Conservation (phyloP, 805 yeast genomes). For the Yamadazyma insecticola region DNA sequence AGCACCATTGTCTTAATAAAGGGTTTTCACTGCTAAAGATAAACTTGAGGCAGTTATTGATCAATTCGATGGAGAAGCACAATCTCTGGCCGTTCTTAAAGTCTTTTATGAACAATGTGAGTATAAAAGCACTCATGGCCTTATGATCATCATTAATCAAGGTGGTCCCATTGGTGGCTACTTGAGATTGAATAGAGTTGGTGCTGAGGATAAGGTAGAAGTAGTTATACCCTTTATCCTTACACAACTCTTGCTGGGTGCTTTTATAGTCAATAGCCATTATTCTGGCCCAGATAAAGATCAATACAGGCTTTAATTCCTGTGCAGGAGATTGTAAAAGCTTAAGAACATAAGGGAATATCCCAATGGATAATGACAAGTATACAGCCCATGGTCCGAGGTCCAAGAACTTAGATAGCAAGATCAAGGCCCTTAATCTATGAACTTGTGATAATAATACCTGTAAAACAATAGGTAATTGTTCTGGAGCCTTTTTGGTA, state of each 20-base stretch:
- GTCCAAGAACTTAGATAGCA: slow-evolving; percentile 82
- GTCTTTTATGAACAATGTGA: slow-evolving; percentile 79
- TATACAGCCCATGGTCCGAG: slow-evolving; percentile 98
- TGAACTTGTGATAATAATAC: slow-evolving; percentile 92
- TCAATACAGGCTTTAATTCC: slow-evolving; percentile 87
- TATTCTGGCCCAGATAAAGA: slow-evolving; percentile 96
- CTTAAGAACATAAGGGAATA: slow-evolving; percentile 90
- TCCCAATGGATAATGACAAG: slow-evolving; percentile 87
- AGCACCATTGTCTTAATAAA: slow-evolving; percentile 87
- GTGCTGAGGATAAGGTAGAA: slow-evolving; percentile 77
- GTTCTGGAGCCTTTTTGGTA: slow-evolving; percentile 86
- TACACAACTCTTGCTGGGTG: slow-evolving; percentile 87
- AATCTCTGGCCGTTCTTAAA: slow-evolving; percentile 75
- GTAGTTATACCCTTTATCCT: slow-evolving; percentile 86
- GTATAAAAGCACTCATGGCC: slow-evolving; percentile 92
- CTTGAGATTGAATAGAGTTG: slow-evolving; percentile 34
- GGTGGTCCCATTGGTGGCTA: slow-evolving; percentile 22
- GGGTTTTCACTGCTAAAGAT: slow-evolving; percentile 77
- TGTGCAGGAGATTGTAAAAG: slow-evolving; percentile 92
- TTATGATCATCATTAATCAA: slow-evolving; percentile 74
- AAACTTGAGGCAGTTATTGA: slow-evolving; percentile 61
- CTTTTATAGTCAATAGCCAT: slow-evolving; percentile 91
- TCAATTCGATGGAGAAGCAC: slow-evolving; percentile 70
- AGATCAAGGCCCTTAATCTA: slow-evolving; percentile 78
- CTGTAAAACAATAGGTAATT: slow-evolving; percentile 88